Evolutionary conservation across 164 flowering plant genomes (phyloP).

Genomic region (Euptelea pleiosperma): DNA sequence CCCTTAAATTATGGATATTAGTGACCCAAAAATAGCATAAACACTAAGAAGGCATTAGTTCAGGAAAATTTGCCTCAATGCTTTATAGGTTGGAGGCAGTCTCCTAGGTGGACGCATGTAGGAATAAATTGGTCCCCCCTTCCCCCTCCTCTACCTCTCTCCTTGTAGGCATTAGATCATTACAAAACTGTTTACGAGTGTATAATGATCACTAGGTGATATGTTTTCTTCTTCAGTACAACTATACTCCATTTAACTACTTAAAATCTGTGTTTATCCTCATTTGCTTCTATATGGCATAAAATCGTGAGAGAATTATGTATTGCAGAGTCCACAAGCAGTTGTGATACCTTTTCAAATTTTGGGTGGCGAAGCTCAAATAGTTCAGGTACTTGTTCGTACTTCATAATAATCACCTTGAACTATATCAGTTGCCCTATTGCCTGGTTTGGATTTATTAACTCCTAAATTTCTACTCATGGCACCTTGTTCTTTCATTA

Average conservation of each 20-base stretch:
- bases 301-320: conserved; percentile 2
- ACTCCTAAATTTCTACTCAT: not conserved
- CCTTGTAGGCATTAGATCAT: not conserved
- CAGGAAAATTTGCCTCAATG: not conserved
- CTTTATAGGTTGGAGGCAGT: not conserved
- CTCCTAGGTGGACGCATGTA: not conserved
- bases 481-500: conserved; percentile 12
- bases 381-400: conserved; percentile 75
- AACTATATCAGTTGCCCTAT: not conserved
- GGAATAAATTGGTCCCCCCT: not conserved
- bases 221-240: no score
- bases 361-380: conserved; percentile 87
- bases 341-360: conserved; percentile 75
- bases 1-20: no score
- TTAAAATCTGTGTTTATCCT: not conserved
- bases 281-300: not conserved
- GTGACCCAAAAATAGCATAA: not conserved
- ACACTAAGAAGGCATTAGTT: not conserved
- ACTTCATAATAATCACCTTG: not conserved
- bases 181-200: no score
- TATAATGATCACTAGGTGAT: no score
- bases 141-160: not conserved
- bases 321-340: conserved; percentile 75
- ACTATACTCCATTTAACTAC: not conserved
- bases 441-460: not conserved